Percentiles rank a stretch among this genome's conserved stretches.
Evolutionary conservation across 495 filamentous ascomycete species (phyloP).

Genomic region (Usnea hakonensis): DNA sequence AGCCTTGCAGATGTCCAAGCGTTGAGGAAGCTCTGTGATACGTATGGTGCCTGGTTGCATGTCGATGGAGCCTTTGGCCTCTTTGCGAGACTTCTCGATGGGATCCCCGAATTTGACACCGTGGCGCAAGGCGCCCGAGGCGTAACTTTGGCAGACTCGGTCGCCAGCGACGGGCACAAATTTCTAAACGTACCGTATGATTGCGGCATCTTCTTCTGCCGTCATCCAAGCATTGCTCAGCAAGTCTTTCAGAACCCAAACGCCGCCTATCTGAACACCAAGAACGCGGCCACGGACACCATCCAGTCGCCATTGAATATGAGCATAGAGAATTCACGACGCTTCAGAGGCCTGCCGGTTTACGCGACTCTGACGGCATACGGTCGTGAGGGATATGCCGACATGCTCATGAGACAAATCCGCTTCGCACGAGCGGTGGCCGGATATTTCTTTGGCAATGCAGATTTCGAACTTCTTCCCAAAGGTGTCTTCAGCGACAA

Average conservation of each 20-base stretch:
- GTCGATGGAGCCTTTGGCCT: constrained; percentile 88
- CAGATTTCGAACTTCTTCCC: constrained; percentile 61
- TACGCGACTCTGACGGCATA: constrained; percentile 75
- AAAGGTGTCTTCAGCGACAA: constrained; percentile 28
- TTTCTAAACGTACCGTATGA: constrained; percentile 96
- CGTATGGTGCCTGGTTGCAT: constrained; percentile 79
- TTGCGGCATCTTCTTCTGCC: constrained; percentile 79
- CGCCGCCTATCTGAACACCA: constrained; percentile 66
- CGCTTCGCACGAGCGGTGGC: constrained; percentile 61
- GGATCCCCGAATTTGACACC: constrained; percentile 48
- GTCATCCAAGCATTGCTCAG: constrained; percentile 46
- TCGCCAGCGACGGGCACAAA: constrained; percentile 83
- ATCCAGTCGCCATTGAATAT: constrained; percentile 82
- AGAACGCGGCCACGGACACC: constrained; percentile 24
- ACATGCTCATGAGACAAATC: constrained; percentile 67
- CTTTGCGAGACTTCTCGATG: constrained; percentile 60
- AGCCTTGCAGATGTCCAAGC: constrained; percentile 50
- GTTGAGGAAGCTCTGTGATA: constrained; percentile 62
- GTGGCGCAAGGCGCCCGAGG: constrained; percentile 52
- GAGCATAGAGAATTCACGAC: constrained; percentile 83
- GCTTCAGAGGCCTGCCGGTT: constrained; percentile 82
- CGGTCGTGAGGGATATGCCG: constrained; percentile 59
- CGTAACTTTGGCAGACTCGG: constrained; percentile 79
- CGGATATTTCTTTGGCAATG: constrained; percentile 47
- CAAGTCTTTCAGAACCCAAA: constrained; percentile 76